Conservation (phyloP, 495 filamentous ascomycete species). For the Cudoniella acicularis region DNA sequence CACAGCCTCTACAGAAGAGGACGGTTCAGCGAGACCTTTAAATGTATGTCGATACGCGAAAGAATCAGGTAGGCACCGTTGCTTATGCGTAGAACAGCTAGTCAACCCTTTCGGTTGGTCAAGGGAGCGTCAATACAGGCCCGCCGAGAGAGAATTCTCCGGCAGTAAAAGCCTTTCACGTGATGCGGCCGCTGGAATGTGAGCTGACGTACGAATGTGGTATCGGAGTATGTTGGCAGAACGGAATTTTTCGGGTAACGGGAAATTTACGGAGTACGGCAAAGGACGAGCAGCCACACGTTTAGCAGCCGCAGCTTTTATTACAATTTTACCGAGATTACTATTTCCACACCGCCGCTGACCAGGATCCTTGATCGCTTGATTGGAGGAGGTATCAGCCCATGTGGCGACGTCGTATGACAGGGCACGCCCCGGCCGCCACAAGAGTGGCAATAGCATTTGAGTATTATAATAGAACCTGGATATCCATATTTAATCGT, state of each 20-base stretch:
- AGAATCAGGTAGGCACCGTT: not conserved
- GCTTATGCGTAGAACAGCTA: not conserved
- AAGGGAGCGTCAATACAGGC: no score
- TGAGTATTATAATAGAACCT: no score
- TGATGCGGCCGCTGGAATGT: not conserved
- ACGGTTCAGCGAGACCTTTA: no score
- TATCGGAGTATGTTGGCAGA: not conserved
- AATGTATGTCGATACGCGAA: not conserved
- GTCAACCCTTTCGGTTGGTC: not conserved
- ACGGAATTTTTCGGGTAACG: not conserved
- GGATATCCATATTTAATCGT: no score
- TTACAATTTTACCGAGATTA: no score
- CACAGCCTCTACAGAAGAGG: no score
- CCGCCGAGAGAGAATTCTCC: no score
- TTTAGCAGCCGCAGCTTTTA: not conserved
- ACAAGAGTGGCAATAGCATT: no score
- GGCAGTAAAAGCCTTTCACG: not conserved
- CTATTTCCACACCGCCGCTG: not conserved
- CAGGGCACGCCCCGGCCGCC: no score
- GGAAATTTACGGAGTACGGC: no score
- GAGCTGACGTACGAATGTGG: not conserved
- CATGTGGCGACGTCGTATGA: no score
- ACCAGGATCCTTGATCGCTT: not conserved
- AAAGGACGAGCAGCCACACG: no score
- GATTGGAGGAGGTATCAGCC: not conserved